Percentiles rank a stretch among this genome's conserved stretches.
Conservation (phyloP, 306 rosid species). For the Arachis hypogaea region DNA sequence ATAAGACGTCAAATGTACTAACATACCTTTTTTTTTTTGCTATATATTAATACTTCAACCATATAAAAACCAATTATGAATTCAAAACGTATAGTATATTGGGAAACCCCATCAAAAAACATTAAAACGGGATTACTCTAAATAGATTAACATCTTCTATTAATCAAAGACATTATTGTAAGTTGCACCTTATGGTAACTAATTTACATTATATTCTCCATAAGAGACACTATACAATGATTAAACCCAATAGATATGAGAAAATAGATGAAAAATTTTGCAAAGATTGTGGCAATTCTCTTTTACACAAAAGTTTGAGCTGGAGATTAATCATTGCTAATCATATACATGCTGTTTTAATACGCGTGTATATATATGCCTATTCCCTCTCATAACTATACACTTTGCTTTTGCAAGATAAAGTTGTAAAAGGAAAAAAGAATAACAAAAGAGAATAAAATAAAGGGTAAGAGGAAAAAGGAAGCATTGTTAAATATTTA, state of each 20-base stretch:
- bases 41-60: background rate
- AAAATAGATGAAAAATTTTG: background rate
- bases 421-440: background rate
- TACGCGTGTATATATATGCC: slow-evolving; percentile 16
- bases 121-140: background rate
- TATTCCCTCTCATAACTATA: background rate
- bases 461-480: background rate
- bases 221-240: background rate
- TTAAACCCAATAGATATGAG: background rate
- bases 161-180: background rate
- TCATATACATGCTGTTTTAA: background rate
- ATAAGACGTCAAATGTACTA: slow-evolving; percentile 21
- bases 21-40: background rate
- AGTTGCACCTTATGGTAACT: background rate
- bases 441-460: slow-evolving; percentile 10
- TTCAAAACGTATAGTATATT: background rate
- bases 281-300: slow-evolving; percentile 3
- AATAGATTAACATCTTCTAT: background rate
- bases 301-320: slow-evolving; percentile 7
- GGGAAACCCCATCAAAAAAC: background rate
- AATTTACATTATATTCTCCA: background rate
- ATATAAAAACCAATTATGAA: background rate
- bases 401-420: background rate
- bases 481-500: background rate
- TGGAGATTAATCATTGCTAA: slow-evolving; percentile 33